These are phyloP conservation scores for Aspergillus sp. DNA, from an alignment of 2,329 filamentous ascomycete species.

Conservation along the genomic window DNA sequence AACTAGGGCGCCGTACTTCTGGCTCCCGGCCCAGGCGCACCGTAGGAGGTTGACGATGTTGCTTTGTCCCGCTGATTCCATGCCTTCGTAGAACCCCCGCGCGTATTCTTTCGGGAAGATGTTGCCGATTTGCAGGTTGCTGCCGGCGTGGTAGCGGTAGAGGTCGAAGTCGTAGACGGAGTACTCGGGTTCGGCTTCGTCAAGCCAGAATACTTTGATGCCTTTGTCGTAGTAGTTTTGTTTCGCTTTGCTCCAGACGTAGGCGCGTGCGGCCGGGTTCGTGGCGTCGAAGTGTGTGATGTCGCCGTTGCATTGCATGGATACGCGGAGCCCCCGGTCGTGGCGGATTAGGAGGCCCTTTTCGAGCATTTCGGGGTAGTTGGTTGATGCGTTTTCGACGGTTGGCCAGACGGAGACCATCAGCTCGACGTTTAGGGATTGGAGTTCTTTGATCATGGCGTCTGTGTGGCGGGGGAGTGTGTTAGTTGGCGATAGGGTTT, in stretches of 20 bases:
- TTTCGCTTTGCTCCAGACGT: constrained; percentile 61
- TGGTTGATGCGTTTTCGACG: constrained; percentile 60
- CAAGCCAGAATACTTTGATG: constrained; percentile 67
- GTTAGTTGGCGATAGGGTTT: not conserved
- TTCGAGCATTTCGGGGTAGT: constrained; percentile 64
- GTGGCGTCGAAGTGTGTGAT: constrained; percentile 66
- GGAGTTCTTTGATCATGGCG: constrained; percentile 64
- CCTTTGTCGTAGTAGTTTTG: constrained; percentile 64
- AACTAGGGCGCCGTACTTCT: constrained; percentile 65
- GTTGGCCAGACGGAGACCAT: constrained; percentile 73
- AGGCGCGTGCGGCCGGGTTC: constrained; percentile 59
- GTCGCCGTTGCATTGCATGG: constrained; percentile 61
- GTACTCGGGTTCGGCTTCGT: constrained; percentile 69
- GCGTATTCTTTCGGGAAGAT: constrained; percentile 62
- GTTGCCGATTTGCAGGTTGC: constrained; percentile 60
- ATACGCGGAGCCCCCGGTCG: constrained; percentile 60
- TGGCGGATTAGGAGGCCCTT: constrained; percentile 61
- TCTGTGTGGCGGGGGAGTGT: constrained; percentile 34
- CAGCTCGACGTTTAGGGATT: constrained; percentile 60
- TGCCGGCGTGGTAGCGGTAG: constrained; percentile 61
- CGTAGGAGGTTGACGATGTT: constrained; percentile 62
- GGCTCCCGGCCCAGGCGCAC: constrained; percentile 60
- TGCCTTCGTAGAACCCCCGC: constrained; percentile 62
- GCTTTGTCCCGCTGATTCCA: constrained; percentile 53
- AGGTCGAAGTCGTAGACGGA: constrained; percentile 66